Conservation (phyloP, 169 alveolate genomes). For the Eimeria falciformis region DNA sequence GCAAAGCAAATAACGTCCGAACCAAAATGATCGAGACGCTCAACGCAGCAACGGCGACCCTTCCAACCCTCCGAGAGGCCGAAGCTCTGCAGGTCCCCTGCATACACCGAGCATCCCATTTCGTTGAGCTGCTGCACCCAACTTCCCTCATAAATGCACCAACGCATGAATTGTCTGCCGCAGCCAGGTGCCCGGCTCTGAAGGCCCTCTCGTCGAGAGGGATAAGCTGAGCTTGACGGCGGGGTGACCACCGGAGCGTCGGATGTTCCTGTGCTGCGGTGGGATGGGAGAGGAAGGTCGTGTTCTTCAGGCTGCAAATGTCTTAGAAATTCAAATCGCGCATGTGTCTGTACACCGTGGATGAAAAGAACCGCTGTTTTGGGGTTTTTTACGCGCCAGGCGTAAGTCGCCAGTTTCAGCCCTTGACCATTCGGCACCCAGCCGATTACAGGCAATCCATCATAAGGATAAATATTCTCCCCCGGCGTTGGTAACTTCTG, state of each 20-base stretch:
- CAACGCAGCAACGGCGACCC: slow-evolving; percentile 73
- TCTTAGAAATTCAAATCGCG: slow-evolving; percentile 70
- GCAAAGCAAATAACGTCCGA: slow-evolving; percentile 70
- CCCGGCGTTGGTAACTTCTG: slow-evolving; percentile 24
- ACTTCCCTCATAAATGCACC: slow-evolving; percentile 75
- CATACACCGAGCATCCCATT: slow-evolving; percentile 70
- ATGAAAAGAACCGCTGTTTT: slow-evolving; percentile 46
- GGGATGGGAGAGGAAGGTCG: slow-evolving; percentile 19
- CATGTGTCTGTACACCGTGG: slow-evolving; percentile 73
- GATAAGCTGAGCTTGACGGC: not conserved
- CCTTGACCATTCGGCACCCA: slow-evolving; percentile 37
- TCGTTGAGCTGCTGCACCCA: slow-evolving; percentile 78
- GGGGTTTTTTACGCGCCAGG: slow-evolving; percentile 71
- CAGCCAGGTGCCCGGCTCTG: not conserved
- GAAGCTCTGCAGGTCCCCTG: slow-evolving; percentile 80
- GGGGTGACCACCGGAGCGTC: not conserved
- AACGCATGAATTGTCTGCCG: slow-evolving; percentile 14
- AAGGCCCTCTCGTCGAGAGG: not conserved
- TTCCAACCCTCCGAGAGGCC: slow-evolving; percentile 79
- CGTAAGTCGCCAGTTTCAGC: slow-evolving; percentile 50
- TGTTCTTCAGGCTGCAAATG: slow-evolving; percentile 38
- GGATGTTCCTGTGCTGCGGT: not conserved
- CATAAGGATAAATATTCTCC: slow-evolving; percentile 54
- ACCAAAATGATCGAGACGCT: slow-evolving; percentile 74
- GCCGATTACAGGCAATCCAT: slow-evolving; percentile 58